Evolutionary conservation across 2,329 filamentous ascomycete species (phyloP).

Genomic region (Fusarium tupiense): DNA sequence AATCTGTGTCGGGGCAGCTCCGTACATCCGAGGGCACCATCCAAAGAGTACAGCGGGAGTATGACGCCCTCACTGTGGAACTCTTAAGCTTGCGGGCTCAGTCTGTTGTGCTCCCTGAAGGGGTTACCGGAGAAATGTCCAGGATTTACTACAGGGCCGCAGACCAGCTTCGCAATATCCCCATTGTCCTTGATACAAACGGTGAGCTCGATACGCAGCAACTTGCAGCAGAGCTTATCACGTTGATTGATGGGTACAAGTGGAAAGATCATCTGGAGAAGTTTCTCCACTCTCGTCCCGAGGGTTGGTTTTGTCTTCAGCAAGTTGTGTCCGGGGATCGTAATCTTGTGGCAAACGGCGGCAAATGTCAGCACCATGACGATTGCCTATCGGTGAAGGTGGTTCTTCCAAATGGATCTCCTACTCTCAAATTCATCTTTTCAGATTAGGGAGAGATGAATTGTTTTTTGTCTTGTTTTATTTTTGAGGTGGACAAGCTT

Average conservation of each 20-base stretch:
- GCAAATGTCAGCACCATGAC: not conserved
- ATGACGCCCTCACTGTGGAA: fast-evolving
- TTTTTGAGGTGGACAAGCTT: too few species aligned
- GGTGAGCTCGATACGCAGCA: not conserved
- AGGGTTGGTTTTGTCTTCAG: not conserved
- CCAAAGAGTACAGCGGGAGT: not conserved
- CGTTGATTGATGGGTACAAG: not conserved
- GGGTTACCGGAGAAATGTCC: not conserved
- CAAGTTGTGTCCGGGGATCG: not conserved
- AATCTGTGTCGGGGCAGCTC: not conserved
- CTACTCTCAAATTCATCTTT: not conserved
- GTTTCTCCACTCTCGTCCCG: not conserved
- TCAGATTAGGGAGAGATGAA: too few species aligned
- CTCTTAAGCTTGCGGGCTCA: not conserved
- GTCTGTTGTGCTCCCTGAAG: not conserved
- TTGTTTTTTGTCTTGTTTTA: too few species aligned
- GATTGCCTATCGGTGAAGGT: not conserved
- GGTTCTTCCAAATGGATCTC: not conserved
- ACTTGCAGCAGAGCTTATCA: not conserved
- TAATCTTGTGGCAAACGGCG: not conserved
- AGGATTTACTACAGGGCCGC: not conserved
- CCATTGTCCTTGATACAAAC: not conserved
- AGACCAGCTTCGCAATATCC: not conserved
- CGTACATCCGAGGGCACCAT: not conserved
- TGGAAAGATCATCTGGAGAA: not conserved